These are phyloP conservation scores for Boeremia exigua DNA, from an alignment of 2,329 filamentous ascomycete genomes.

Conservation along the genomic window DNA sequence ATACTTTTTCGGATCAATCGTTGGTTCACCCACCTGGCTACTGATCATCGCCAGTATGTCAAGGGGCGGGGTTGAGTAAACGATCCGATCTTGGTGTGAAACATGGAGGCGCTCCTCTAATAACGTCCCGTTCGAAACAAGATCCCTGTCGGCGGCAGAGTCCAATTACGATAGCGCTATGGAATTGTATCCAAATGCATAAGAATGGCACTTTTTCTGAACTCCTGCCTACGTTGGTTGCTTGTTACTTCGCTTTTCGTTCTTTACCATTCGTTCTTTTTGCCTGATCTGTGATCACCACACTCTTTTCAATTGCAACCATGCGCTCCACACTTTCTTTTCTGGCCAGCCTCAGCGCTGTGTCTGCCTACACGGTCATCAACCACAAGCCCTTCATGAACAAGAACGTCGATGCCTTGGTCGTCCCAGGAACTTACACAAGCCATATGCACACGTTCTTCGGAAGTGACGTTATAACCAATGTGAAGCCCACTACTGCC, in stretches of 20 bases:
- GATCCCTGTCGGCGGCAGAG: neutral
- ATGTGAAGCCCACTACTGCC: constrained; percentile 35
- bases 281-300: constrained; percentile 3
- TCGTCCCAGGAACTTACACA: constrained; percentile 43
- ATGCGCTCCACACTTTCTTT: constrained; percentile 8
- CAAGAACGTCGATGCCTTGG: constrained; percentile 50
- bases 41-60: neutral
- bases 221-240: neutral
- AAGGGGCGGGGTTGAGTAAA: neutral
- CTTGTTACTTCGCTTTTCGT: neutral
- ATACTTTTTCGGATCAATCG: too few relatives aligned
- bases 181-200: neutral
- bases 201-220: neutral
- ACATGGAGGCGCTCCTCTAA: neutral
- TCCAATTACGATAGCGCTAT: neutral
- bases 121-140: neutral
- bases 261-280: neutral
- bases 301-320: constrained; percentile 8
- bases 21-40: neutral
- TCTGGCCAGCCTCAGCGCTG: constrained; percentile 8
- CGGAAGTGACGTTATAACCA: constrained; percentile 46
- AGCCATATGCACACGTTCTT: constrained; percentile 50
- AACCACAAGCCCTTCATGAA: constrained; percentile 39
- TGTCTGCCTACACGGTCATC: constrained; percentile 18
- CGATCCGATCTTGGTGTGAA: neutral